Evolutionary conservation across 2,329 filamentous ascomycete genomes (phyloP).

Genomic region (Fusarium sp.): DNA sequence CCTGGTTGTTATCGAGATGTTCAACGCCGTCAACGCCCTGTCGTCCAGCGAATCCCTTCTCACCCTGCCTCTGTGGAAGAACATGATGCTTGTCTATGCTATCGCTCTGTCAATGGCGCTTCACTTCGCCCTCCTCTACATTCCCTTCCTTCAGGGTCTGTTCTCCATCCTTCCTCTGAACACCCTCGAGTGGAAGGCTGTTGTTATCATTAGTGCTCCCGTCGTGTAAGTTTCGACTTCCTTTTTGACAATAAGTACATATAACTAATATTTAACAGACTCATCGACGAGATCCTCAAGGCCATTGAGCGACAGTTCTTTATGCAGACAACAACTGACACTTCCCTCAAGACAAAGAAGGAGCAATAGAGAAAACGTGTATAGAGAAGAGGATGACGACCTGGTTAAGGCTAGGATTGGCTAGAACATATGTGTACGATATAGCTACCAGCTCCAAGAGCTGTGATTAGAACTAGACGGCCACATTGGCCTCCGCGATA

Average conservation of each 20-base stretch:
- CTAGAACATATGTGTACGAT: slow-evolving; percentile 49
- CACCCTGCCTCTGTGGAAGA: slow-evolving; percentile 95
- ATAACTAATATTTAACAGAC: slow-evolving; percentile 57
- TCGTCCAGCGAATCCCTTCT: slow-evolving; percentile 94
- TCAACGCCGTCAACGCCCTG: slow-evolving; percentile 98
- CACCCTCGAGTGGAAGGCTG: slow-evolving; percentile 90
- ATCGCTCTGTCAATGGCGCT: slow-evolving; percentile 92
- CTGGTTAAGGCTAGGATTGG: slow-evolving; percentile 42
- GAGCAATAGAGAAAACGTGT: slow-evolving; percentile 55
- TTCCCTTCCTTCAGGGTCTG: slow-evolving; percentile 84
- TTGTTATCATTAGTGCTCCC: slow-evolving; percentile 86
- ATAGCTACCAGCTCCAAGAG: slow-evolving; percentile 21
- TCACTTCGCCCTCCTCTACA: slow-evolving; percentile 94
- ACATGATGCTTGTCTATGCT: slow-evolving; percentile 98
- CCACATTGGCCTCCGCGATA: slow-evolving; percentile 29
- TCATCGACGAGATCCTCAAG: slow-evolving; percentile 89
- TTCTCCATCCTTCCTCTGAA: slow-evolving; percentile 93
- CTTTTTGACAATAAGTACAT: neutral
- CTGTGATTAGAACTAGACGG: slow-evolving; percentile 40
- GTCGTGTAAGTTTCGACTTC: slow-evolving; percentile 77
- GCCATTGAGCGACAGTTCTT: slow-evolving; percentile 76
- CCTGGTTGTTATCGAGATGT: slow-evolving; percentile 98
- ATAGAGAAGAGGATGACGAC: slow-evolving; percentile 29
- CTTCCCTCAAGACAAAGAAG: slow-evolving; percentile 63
- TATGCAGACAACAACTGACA: slow-evolving; percentile 60